Evolutionary conservation across 257 asterid genomes (phyloP), one percentile per base, ranked within the genome.

Genomic region (Nicotiana knightiana): DNA sequence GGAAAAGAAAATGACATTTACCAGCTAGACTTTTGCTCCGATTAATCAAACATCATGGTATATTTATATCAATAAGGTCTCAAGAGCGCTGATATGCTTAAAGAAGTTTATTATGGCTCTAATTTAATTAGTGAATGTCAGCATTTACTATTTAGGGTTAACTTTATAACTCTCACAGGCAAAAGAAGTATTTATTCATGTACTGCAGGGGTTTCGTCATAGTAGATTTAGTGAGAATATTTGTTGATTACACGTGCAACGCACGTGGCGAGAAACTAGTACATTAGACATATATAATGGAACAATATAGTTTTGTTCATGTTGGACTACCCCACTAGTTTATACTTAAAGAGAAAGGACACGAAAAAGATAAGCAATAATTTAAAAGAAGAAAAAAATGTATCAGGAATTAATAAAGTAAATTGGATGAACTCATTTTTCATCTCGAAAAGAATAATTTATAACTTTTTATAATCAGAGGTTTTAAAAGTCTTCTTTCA

Each of bases 51-150:
- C 97, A 94, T 80, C 98, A 96, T 3, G 91, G 94, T 55, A 89
- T 96, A 11, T 94, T 94, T 96, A 96, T 85, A 82, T 94, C 81
- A 96, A 98, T 32, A 94, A 89, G 98, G 98, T 59, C 88, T 78
- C 21, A 87, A 62, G 89, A 92, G 97, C 84, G 93, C 89, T 3
- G 97, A 93, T 5, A 85, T 94, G 63, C 87, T 94, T 73, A 96
- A 94, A 88, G 99, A 96, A 87, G 93, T 89, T 70, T 96, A 96
- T 58, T 90, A 91, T 81, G 97, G 98, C 39, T 90, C 94, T 46
- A 81, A 84, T 63, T 86, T 96, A 81, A 82, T 87, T 1, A 81
- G 88, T 75, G 93, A 86, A 83, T 92, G 95, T 55, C 97, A 97
- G 16, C 87, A 93, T 67, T 48, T 92, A 85, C 90, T 83, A 57